Conservation (phyloP, 2,329 filamentous ascomycete species). For the Apiospora aurea region DNA sequence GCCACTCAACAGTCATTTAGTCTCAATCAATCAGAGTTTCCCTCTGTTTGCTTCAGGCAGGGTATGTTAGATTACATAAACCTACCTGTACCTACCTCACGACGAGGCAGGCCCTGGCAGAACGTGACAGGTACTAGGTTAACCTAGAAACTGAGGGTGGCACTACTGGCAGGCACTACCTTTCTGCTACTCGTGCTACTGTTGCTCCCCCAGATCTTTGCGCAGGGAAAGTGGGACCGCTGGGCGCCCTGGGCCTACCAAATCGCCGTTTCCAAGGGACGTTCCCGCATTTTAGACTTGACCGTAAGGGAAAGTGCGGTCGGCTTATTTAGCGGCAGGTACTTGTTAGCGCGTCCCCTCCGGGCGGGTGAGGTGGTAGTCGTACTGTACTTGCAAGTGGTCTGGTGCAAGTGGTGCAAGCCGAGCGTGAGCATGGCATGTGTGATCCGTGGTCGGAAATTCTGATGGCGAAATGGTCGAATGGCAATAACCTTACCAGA, state of each 20-base stretch:
- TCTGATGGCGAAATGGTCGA: neutral
- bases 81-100: neutral
- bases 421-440: neutral
- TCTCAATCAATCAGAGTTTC: constrained; percentile 10
- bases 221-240: neutral
- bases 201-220: constrained; percentile 6
- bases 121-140: too few relatives aligned
- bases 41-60: neutral
- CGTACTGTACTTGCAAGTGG: neutral
- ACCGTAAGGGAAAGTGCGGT: neutral
- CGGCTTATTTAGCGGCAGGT: neutral
- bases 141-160: too few relatives aligned
- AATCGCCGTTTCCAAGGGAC: neutral
- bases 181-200: neutral
- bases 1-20: neutral
- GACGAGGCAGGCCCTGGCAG: neutral
- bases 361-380: constrained; percentile 8
- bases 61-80: neutral
- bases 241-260: neutral
- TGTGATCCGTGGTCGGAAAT: neutral
- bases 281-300: constrained; percentile 21
- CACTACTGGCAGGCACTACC: too few relatives aligned
- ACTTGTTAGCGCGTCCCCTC: neutral
- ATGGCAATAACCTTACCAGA: neutral
- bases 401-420: neutral